Evolutionary conservation across 495 filamentous ascomycete genomes (phyloP).

Genomic region (Endocarpon pusillum): DNA sequence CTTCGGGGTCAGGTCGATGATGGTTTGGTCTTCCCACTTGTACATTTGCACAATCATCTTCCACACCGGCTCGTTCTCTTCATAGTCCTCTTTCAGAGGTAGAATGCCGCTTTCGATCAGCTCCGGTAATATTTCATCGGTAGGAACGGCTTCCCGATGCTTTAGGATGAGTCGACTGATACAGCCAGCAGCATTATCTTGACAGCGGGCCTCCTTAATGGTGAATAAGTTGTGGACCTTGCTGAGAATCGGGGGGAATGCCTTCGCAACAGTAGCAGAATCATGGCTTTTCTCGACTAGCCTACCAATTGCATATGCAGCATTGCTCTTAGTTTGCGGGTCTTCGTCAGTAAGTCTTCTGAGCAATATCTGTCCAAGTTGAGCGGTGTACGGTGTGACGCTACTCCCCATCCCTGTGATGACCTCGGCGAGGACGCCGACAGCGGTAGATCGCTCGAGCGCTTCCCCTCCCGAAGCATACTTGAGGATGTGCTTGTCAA

Average conservation of each 20-base stretch:
- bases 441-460: conserved; percentile 70
- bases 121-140: conserved; percentile 62
- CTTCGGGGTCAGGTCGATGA: conserved; percentile 57
- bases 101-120: conserved; percentile 63
- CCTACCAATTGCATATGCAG: conserved; percentile 76
- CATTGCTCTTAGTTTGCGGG: conserved; percentile 82
- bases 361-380: conserved; percentile 62
- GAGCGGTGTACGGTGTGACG: conserved; percentile 59
- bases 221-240: conserved; percentile 75
- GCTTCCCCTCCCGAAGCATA: conserved; percentile 70
- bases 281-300: conserved; percentile 64
- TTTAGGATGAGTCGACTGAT: conserved; percentile 80
- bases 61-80: conserved; percentile 90
- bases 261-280: conserved; percentile 48
- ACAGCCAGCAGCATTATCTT: conserved; percentile 91
- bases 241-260: conserved; percentile 55
- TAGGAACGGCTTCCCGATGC: conserved; percentile 60
- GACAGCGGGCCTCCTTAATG: conserved; percentile 53
- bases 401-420: conserved; percentile 64
- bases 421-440: conserved; percentile 86
- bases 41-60: conserved; percentile 77
- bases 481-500: conserved; percentile 77
- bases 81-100: conserved; percentile 83
- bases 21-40: conserved; percentile 49
- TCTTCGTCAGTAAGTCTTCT: conserved; percentile 84